phyloP scores from a whole-genome alignment of 805 yeast species.

The Wickerhamomyces bovis region DNA sequence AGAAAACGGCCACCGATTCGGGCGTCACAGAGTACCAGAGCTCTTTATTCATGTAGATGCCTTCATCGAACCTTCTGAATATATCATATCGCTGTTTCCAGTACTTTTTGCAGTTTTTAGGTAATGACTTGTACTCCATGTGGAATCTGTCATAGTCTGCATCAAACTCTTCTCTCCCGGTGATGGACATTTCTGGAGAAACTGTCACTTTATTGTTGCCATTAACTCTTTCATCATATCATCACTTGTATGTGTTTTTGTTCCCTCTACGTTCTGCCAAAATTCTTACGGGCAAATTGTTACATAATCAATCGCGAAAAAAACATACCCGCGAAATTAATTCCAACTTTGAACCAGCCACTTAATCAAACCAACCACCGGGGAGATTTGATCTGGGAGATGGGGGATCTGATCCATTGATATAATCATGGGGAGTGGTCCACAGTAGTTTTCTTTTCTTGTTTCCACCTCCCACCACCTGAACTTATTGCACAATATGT shows the following conservation, averaged over 20 bases:
- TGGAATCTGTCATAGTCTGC: not conserved
- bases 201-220: not conserved
- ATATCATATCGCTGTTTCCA: slow-evolving; percentile 58
- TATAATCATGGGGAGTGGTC: not conserved
- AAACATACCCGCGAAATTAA: not conserved
- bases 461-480: slow-evolving; percentile 23
- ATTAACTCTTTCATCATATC: too few species aligned
- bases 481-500: not conserved
- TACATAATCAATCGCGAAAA: not conserved
- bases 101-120: slow-evolving; percentile 24
- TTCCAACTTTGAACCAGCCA: not conserved
- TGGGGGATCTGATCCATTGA: not conserved
- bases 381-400: not conserved
- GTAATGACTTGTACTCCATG: slow-evolving; percentile 9
- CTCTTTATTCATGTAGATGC: slow-evolving; percentile 62
- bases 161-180: not conserved
- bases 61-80: slow-evolving; percentile 61
- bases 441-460: not conserved
- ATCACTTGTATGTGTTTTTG: too few species aligned
- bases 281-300: not conserved
- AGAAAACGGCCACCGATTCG: slow-evolving; percentile 58
- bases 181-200: not conserved
- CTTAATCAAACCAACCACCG: not conserved
- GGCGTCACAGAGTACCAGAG: slow-evolving; percentile 90
- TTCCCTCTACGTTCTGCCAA: not conserved